Percentiles rank a stretch among this genome's conserved stretches.
These are phyloP conservation scores for Saccharum officinarum DNA, from an alignment of 176 grass and related monocot species.

Conservation along the genomic window DNA sequence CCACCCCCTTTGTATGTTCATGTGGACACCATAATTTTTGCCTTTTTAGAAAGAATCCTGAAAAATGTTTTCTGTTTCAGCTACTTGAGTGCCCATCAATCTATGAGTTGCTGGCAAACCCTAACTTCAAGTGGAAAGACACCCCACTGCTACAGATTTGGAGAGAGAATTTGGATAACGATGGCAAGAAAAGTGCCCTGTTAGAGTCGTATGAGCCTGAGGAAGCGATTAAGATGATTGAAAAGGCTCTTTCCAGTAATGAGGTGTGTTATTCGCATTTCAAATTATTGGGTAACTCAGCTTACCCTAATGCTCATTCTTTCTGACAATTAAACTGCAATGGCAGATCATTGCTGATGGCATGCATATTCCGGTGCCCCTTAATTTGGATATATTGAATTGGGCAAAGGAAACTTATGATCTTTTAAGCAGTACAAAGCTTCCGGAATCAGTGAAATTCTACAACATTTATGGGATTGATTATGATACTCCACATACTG, in stretches of 20 bases:
- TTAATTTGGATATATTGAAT: conserved; percentile 79
- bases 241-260: conserved; percentile 85
- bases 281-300: neutral
- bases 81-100: conserved; percentile 97
- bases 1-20: conserved; percentile 3
- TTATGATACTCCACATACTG: conserved; percentile 76
- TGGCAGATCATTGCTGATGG: conserved; percentile 74
- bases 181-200: conserved; percentile 57
- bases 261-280: conserved; percentile 46
- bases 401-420: conserved; percentile 93
- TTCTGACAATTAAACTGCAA: conserved; percentile 26
- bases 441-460: conserved; percentile 90
- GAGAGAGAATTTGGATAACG: conserved; percentile 57
- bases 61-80: conserved; percentile 55
- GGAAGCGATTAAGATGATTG: conserved; percentile 78
- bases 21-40: conserved; percentile 9
- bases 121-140: conserved; percentile 71
- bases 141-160: conserved; percentile 88
- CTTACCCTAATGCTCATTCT: conserved; percentile 5
- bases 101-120: conserved; percentile 83
- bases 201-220: conserved; percentile 80
- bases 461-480: conserved; percentile 93
- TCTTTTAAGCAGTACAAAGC: conserved; percentile 68
- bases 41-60: conserved; percentile 20
- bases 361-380: conserved; percentile 63